Base-by-base conservation (phyloP, 2,329 filamentous ascomycete species). In the Xylaria sp. region DNA sequence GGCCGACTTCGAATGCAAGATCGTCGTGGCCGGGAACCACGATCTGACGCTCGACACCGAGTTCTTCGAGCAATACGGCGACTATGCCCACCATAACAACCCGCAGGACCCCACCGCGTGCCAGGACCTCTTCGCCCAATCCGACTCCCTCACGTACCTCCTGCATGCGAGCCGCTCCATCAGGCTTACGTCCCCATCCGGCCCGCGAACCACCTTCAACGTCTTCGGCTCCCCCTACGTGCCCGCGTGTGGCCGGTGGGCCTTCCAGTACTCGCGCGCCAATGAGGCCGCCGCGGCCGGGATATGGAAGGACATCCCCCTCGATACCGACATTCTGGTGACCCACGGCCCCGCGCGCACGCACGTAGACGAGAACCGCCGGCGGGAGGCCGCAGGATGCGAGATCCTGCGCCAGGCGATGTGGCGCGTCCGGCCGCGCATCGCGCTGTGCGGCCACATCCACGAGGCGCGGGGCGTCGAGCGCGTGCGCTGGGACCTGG, bases 21-120 rank as follows among this genome's bases (percentile, higher is more conserved):
- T 91, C 59, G 79, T 91, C 38, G 72, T 91, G 60, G 87, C 86
- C 58, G 87, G 89, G 22, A 92, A 92, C 66, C 89, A 92, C 70
- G 89, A 92, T 66, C 76, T 89, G 45, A 88, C 87, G 0, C 79
- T 92, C 6, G 88, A 91, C 64, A 62, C 74, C n/a, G 67, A 75
- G 2, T 90, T 89, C 67, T 87, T 85, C 66, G 63, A 71, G 7
- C 68, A 80, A 39, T 76, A 85, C 61, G 79, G 80, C 1, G 63
- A 66, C 1, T 73, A 74, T 48, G 84, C 86, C 64, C 84, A 86
- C 65, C 85, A 83, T 63, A 78, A 83, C 46, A 64, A 67, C 2
- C 75, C 76, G 0, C 81, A 89, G 64, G 78, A 82, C 26, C 68
- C 79, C 0, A 67, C 71, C 7, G 74, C 76, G 26, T 89, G 86